Evolutionary conservation across 176 grass and related monocot genomes (phyloP), one percentile per base, ranked within the genome.

Genomic region (Luzula sylvatica): DNA sequence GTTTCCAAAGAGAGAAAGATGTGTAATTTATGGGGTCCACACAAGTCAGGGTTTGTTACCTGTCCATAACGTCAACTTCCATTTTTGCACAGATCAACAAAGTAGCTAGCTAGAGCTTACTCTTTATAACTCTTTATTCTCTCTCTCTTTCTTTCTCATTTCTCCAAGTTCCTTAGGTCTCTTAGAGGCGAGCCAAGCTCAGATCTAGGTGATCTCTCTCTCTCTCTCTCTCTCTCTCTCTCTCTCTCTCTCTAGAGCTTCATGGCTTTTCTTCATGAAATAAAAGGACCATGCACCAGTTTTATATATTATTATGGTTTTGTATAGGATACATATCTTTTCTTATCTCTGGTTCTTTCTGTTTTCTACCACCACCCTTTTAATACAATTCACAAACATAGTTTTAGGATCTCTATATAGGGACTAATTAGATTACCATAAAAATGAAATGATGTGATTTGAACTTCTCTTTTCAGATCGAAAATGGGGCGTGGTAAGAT

Each of bases 401-500:
- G 11, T 6, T 40, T 6, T 40, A 40, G 35, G 11, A 15, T 46
- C 15, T 46, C 11, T 46, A 14, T 4, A 46, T 46, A 40, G 35
- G 35, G n/a, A 35, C 30, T 9, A 35, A 35, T 35, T 35, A 35
- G 0, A 7, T 35, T 9, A 35, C 9, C 30, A 35, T 35, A 35
- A 35, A 4, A 7, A 35, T 35, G 7, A 35, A n/a, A n/a, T n/a
- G n/a, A 35, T 35, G 30, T 4, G 9, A 35, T 9, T 35, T 29
- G 66, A 32, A 28, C 18, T n/a, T 2, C 20, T 13, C 20, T 7
- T 19, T 48, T 63, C 25, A 63, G 58, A 44, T 47, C 9, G 8
- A 63, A 25, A 47, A 92, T 92, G 86, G 86, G 80, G 25, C 68
- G 86, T 66, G 86, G 86, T 17, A 92, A 81, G 72, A 67, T 92